Conservation (phyloP, 345 rosid genomes). For the Melaleuca quinquenervia region DNA sequence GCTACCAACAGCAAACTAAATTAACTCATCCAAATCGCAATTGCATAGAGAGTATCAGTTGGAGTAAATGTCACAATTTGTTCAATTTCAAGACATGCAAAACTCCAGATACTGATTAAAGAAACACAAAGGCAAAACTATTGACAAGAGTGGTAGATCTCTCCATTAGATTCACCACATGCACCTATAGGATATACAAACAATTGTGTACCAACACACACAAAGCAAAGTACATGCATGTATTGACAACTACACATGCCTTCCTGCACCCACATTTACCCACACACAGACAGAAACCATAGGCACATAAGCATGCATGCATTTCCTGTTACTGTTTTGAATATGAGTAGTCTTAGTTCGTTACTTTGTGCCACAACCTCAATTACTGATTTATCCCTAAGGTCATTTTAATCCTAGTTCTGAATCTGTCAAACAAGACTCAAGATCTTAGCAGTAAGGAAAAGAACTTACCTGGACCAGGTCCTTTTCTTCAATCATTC, state of each 20-base stretch:
- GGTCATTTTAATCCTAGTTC: neutral
- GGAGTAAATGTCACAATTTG: neutral
- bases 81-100: neutral
- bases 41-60: neutral
- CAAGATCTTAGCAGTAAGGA: neutral
- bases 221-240: neutral
- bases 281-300: neutral
- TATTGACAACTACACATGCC: neutral
- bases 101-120: neutral
- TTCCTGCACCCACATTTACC: neutral
- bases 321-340: neutral
- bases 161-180: neutral
- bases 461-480: constrained; percentile 75
- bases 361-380: neutral
- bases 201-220: neutral
- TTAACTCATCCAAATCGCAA: neutral
- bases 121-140: neutral
- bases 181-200: neutral
- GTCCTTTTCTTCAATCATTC: constrained; percentile 69
- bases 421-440: neutral
- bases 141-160: neutral
- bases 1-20: neutral
- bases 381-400: neutral
- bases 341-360: neutral
- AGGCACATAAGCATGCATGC: neutral